Conservation (phyloP, 768 basidiomycete species). For the Mycena galopus region DNA sequence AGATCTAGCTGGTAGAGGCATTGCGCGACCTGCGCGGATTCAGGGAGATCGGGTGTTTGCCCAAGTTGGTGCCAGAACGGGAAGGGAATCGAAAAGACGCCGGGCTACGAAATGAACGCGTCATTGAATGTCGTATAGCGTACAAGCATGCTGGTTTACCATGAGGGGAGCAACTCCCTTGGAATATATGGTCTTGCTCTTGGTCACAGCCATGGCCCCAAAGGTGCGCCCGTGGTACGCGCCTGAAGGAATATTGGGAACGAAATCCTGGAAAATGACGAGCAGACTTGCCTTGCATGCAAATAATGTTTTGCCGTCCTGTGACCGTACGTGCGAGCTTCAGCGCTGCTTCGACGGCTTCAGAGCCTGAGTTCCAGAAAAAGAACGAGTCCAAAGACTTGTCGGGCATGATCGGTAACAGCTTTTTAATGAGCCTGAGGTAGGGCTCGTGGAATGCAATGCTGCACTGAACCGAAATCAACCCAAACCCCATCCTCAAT, state of each 20-base stretch:
- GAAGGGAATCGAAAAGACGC: conserved; percentile 84
- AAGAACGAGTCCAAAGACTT: conserved; percentile 94
- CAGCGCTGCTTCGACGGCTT: conserved; percentile 90
- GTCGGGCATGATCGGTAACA: conserved; percentile 92
- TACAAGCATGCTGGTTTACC: conserved; percentile 60
- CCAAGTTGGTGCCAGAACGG: conserved; percentile 95
- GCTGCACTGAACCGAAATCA: conserved; percentile 71
- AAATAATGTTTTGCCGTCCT: conserved; percentile 87
- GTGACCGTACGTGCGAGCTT: conserved; percentile 89
- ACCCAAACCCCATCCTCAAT: background rate
- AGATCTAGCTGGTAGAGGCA: conserved; percentile 88
- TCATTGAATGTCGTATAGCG: background rate
- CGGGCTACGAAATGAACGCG: conserved; percentile 70
- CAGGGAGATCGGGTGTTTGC: conserved; percentile 65
- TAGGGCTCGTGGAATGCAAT: conserved; percentile 91
- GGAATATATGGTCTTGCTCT: conserved; percentile 92
- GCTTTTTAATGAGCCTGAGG: conserved; percentile 85
- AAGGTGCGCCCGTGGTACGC: conserved; percentile 94
- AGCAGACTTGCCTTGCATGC: conserved; percentile 79
- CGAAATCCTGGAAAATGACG: background rate
- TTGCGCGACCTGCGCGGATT: conserved; percentile 68
- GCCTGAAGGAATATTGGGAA: conserved; percentile 51
- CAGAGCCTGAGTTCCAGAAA: conserved; percentile 97
- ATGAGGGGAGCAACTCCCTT: conserved; percentile 85
- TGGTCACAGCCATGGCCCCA: conserved; percentile 96